Conservation (phyloP, 805 yeast genomes). For the Ogataea salicorniae region DNA sequence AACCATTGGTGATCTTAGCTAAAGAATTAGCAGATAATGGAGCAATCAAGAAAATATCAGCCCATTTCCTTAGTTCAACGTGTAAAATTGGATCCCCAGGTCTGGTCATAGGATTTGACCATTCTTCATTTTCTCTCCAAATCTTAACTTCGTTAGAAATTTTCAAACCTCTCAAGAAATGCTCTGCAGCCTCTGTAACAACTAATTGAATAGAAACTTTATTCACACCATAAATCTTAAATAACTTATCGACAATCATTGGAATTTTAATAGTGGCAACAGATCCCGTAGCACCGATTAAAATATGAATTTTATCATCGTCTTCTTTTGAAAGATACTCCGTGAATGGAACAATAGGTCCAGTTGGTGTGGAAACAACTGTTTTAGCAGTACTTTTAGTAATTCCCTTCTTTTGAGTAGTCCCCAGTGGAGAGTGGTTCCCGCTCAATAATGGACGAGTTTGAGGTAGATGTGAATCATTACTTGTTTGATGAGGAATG, state of each 20-base stretch:
- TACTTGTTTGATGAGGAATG: slow-evolving; percentile 12
- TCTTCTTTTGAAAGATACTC: slow-evolving; percentile 68
- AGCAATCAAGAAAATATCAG: slow-evolving; percentile 88
- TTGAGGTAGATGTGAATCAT: background rate
- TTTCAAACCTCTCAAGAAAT: slow-evolving; percentile 56
- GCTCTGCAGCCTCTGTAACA: slow-evolving; percentile 80
- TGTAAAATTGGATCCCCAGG: slow-evolving; percentile 96
- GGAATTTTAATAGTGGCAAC: slow-evolving; percentile 96
- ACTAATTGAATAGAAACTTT: slow-evolving; percentile 80
- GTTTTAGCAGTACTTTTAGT: slow-evolving; percentile 40
- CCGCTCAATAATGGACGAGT: too few relatives aligned
- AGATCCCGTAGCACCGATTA: slow-evolving; percentile 92
- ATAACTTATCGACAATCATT: slow-evolving; percentile 77
- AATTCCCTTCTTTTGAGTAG: slow-evolving; percentile 18
- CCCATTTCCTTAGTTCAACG: slow-evolving; percentile 94
- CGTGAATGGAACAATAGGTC: slow-evolving; percentile 70
- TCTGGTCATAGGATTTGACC: slow-evolving; percentile 53
- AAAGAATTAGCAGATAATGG: slow-evolving; percentile 92
- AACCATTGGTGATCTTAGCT: slow-evolving; percentile 82
- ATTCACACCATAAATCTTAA: slow-evolving; percentile 68
- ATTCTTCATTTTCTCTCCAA: slow-evolving; percentile 94
- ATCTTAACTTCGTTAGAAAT: slow-evolving; percentile 66
- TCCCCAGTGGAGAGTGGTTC: too few relatives aligned
- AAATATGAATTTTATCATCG: slow-evolving; percentile 80
- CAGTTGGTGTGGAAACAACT: slow-evolving; percentile 49